phyloP scores from a whole-genome alignment of 1,139 yeast species.

The Saccharomyces pastorianus region DNA sequence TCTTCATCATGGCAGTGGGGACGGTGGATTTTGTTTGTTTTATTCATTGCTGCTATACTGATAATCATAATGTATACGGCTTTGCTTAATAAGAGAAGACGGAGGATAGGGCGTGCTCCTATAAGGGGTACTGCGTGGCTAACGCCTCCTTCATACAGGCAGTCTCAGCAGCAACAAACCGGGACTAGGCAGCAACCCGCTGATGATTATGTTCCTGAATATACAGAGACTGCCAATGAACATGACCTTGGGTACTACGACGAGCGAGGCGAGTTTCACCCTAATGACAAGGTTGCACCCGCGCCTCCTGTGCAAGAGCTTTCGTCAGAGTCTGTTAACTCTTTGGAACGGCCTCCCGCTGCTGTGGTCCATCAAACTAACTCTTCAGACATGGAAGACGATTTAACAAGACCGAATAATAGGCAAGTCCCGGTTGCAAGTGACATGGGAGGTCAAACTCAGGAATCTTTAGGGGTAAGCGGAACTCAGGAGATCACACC shows the following conservation, averaged over 20 bases:
- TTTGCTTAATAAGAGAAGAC: constrained; percentile 48
- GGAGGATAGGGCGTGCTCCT: constrained; percentile 55
- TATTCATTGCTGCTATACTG: constrained; percentile 40
- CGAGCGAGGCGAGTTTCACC: constrained; percentile 48
- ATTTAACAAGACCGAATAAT: background rate
- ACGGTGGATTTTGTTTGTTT: constrained; percentile 42
- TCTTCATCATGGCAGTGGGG: constrained; percentile 18
- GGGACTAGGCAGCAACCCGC: constrained; percentile 30
- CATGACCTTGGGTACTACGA: constrained; percentile 80
- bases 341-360: background rate
- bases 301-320: constrained; percentile 4
- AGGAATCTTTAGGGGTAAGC: background rate
- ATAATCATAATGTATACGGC: constrained; percentile 38
- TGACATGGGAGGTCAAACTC: background rate
- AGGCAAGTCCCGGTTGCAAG: background rate
- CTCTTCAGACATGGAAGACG: background rate
- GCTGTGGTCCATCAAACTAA: background rate
- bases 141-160: constrained; percentile 75
- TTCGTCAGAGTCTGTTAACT: background rate
- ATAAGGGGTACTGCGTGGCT: constrained; percentile 81
- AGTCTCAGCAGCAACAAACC: constrained; percentile 53
- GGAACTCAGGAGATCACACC: background rate
- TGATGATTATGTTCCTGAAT: constrained; percentile 52
- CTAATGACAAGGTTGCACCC: constrained; percentile 8
- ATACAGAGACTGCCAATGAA: constrained; percentile 56